These are phyloP conservation scores for Leucaena leucocephala DNA, from an alignment of 306 rosid genomes.

Conservation along the genomic window DNA sequence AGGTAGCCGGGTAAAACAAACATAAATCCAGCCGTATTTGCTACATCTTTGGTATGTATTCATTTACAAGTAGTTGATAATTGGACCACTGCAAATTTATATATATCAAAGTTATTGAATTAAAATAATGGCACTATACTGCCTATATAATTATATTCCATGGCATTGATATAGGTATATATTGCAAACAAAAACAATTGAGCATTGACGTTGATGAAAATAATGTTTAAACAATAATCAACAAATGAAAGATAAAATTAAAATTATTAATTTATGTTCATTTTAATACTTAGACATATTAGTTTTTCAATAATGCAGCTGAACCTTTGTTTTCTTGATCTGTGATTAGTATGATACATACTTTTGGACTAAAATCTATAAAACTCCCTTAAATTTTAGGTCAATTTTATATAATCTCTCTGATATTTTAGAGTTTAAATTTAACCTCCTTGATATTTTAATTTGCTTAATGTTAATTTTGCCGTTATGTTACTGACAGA, in stretches of 20 bases:
- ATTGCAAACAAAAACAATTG: neutral
- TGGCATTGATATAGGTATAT: neutral
- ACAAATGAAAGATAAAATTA: neutral
- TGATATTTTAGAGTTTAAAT: too few species aligned
- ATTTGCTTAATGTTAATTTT: too few species aligned
- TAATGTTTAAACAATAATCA: neutral
- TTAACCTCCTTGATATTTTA: too few species aligned
- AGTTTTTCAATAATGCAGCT: neutral
- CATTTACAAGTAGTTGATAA: neutral
- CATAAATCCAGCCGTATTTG: neutral
- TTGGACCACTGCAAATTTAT: neutral
- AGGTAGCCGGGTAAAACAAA: neutral
- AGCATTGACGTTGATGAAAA: neutral
- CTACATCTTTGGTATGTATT: too few species aligned
- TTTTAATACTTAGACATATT: neutral
- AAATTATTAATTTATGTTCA: neutral
- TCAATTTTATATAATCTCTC: too few species aligned
- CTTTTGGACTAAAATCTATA: neutral
- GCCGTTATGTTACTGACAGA: too few species aligned
- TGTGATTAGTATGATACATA: neutral
- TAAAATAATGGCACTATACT: neutral
- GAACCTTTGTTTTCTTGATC: neutral
- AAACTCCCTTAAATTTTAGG: too few species aligned
- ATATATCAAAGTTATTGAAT: neutral
- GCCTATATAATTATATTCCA: neutral